Evolutionary conservation across 2,329 filamentous ascomycete genomes (phyloP).

Genomic region (Claviceps quebecensis): DNA sequence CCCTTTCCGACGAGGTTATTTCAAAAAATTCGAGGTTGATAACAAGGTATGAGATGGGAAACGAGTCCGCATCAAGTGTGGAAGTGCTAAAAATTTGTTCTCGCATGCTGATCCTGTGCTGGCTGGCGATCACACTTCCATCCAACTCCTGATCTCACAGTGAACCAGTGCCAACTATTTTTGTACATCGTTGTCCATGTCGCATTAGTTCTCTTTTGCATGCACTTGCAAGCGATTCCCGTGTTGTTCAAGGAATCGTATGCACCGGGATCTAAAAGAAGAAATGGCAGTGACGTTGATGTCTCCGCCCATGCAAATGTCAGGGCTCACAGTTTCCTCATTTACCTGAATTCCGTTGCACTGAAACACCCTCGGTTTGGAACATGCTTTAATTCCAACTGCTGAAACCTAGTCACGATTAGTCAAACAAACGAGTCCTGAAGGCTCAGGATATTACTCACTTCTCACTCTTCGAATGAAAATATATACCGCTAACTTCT

Average conservation of each 20-base stretch:
- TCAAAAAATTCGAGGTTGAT: conserved; percentile 34
- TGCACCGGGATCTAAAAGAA: not conserved
- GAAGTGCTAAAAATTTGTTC: not conserved
- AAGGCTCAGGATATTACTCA: conserved; percentile 31
- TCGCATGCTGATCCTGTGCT: not conserved
- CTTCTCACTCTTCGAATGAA: conserved; percentile 96
- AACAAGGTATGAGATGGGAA: not conserved
- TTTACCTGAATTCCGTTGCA: conserved; percentile 63
- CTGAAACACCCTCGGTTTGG: conserved; percentile 70
- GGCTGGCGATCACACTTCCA: not conserved
- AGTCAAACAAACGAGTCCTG: not conserved
- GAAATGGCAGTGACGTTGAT: not conserved
- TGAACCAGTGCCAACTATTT: not conserved
- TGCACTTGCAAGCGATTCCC: not conserved
- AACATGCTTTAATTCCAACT: conserved; percentile 81
- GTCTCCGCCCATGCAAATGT: not conserved
- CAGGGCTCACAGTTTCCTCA: not conserved
- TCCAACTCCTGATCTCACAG: not conserved
- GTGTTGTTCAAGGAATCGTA: not conserved
- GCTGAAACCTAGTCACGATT: conserved; percentile 56
- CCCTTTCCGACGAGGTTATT: conserved; percentile 45
- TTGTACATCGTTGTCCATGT: not conserved
- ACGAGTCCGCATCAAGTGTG: not conserved
- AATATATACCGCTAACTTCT: conserved; percentile 86
- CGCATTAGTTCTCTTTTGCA: not conserved